phyloP scores from a whole-genome alignment of 805 yeast species.

The Kurtzmaniella cleridarum region DNA sequence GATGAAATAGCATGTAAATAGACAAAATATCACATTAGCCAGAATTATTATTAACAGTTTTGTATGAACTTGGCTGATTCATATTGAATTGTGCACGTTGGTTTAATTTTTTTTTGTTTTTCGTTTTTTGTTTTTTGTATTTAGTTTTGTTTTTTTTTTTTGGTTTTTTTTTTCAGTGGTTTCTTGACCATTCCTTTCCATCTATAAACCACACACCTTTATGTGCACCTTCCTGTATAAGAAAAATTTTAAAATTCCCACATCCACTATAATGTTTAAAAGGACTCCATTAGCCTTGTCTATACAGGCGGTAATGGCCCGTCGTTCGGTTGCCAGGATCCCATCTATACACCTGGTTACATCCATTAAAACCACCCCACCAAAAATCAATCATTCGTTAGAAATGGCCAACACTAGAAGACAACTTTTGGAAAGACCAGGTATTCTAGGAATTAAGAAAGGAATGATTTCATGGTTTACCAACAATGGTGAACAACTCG shows the following conservation, averaged over 20 bases:
- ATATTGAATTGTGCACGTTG: conserved; percentile 1
- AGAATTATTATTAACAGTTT: background rate
- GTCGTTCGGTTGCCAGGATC: conserved; percentile 39
- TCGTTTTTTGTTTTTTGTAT: too few relatives aligned
- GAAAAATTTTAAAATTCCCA: background rate
- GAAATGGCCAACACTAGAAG: conserved; percentile 67
- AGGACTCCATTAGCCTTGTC: too few relatives aligned
- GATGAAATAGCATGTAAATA: conserved; percentile 56
- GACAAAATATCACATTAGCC: too few relatives aligned
- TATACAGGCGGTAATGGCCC: conserved; percentile 16
- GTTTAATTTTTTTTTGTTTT: conserved; percentile 2
- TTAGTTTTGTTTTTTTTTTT: background rate
- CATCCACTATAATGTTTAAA: background rate
- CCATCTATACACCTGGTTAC: conserved; percentile 50
- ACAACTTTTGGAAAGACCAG: conserved; percentile 72
- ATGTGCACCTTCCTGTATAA: background rate
- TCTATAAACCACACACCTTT: background rate
- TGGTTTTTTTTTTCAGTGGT: background rate
- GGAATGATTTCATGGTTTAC: conserved; percentile 89
- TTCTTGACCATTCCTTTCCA: background rate
- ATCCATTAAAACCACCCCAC: conserved; percentile 39
- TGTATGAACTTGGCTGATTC: background rate
- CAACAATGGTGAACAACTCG: conserved; percentile 60
- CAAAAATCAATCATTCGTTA: conserved; percentile 59
- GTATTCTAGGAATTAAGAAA: conserved; percentile 74